Evolutionary conservation across 2,329 filamentous ascomycete species (phyloP), one percentile per base, ranked within the genome.

Genomic region (Diplodia scrobiculata): DNA sequence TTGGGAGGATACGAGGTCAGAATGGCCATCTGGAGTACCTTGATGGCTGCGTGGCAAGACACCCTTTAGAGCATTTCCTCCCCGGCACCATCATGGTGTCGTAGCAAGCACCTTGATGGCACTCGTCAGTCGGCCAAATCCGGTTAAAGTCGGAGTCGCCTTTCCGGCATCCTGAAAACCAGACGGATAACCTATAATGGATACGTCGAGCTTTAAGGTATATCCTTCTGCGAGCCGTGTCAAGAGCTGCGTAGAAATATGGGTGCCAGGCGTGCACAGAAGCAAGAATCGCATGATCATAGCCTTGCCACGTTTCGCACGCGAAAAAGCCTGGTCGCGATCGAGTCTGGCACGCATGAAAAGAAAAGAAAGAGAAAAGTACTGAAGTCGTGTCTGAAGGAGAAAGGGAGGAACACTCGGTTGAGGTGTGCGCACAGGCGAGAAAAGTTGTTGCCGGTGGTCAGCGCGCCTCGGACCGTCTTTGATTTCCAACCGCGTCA

Each of bases 41-140:
- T 64, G 62, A 64, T 64, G 62, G 32, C 48, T 32, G 17, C 11
- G 38, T 50, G 27, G 27, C 14, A 27, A 50, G 11, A 25, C 25
- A 2, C 9, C 29, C 48, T 17, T 10, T 9, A 32, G 5, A 32
- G 29, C 29, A 32, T 32, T 32, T 9, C 13, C 21, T 19, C 10
- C 13, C 54, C 14, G 21, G 17, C 10, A 13, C n/a, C n/a, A 25
- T 50, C 41, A 25, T 27, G 11, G 25, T 47, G 25, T 41, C 21
- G 55, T n/a, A 32, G 19, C 36, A 41, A 47, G 55, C 14, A 62
- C 58, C 58, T 62, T 62, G 58, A 62, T 62, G 58, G 58, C 27
- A 25, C 21, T 2, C 3, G 5, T 19, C 5, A 47, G 36, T 32
- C 54, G 54, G 3, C 32, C 17, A 17, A n/a, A 29, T 1, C 27